Percentiles rank a stretch among this genome's conserved stretches.
Conservation (phyloP, 2,329 filamentous ascomycete species). For the Colletotrichum nymphaeae region DNA sequence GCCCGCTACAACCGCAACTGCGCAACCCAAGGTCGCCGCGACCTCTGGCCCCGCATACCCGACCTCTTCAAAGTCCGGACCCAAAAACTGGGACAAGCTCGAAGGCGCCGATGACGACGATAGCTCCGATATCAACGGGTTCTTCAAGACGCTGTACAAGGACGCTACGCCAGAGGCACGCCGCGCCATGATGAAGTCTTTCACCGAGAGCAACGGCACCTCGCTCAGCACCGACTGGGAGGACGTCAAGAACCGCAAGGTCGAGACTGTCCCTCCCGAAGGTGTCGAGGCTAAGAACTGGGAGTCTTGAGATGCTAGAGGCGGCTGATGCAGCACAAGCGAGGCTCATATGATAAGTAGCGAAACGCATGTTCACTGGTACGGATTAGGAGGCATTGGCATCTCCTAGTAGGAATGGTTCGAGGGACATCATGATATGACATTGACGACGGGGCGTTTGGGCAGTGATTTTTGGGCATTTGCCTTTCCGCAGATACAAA, state of each 20-base stretch:
- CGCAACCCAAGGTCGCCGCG: constrained; percentile 10
- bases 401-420: neutral
- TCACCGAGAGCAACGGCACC: constrained; percentile 92
- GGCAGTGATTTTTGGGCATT: neutral
- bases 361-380: neutral
- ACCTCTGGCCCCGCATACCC: constrained; percentile 73
- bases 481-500: neutral
- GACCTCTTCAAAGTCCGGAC: constrained; percentile 83
- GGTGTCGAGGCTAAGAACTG: constrained; percentile 83
- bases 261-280: constrained; percentile 80
- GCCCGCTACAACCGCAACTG: constrained; percentile 19
- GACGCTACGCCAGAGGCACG: constrained; percentile 81
- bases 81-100: constrained; percentile 91
- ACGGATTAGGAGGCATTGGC: neutral
- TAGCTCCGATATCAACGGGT: constrained; percentile 75
- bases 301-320: constrained; percentile 42
- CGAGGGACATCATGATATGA: neutral
- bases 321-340: no score
- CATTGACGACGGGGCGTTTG: neutral
- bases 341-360: neutral
- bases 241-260: constrained; percentile 78
- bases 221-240: constrained; percentile 92
- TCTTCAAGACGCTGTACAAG: constrained; percentile 93
- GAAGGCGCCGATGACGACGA: constrained; percentile 66
- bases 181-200: constrained; percentile 98